A percentile compares a stretch with the other conserved stretches of the same genome.
Evolutionary conservation across 768 basidiomycete genomes (phyloP).

Genomic region (Lentinula sp.): DNA sequence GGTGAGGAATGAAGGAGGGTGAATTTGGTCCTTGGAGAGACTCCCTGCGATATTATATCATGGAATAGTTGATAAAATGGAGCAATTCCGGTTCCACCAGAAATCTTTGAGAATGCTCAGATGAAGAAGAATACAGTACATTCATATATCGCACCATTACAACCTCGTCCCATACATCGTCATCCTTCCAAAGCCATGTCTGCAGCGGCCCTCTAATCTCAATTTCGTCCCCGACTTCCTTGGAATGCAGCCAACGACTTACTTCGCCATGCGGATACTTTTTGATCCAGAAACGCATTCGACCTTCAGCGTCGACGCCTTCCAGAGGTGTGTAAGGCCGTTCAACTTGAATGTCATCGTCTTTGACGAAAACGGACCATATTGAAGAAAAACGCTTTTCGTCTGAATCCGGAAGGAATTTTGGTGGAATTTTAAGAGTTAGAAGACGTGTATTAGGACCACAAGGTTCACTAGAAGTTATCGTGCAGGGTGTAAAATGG

Average conservation of each 20-base stretch:
- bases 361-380: conserved; percentile 79
- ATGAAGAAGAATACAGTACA: neutral
- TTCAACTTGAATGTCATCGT: conserved; percentile 86
- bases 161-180: conserved; percentile 64
- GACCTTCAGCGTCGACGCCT: conserved; percentile 60
- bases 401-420: conserved; percentile 24
- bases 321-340: conserved; percentile 78
- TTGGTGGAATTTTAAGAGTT: conserved; percentile 48
- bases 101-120: conserved; percentile 45
- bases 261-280: conserved; percentile 76
- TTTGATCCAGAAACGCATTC: conserved; percentile 78
- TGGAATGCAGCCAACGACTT: conserved; percentile 75
- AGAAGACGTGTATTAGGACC: conserved; percentile 61
- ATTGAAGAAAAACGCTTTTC: conserved; percentile 35
- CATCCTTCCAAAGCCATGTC: conserved; percentile 55
- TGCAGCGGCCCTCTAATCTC: conserved; percentile 73
- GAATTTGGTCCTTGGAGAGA: conserved; percentile 42
- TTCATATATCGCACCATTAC: conserved; percentile 50
- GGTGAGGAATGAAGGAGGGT: conserved; percentile 71
- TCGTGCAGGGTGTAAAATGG: conserved; percentile 55
- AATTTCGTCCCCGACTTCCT: conserved; percentile 55
- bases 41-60: conserved; percentile 30
- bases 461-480: conserved; percentile 45
- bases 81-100: conserved; percentile 83
- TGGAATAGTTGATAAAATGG: conserved; percentile 79